A percentile compares a stretch with the other conserved stretches of the same genome.
These are phyloP conservation scores for Lachnellula willkommii DNA, from an alignment of 2,329 filamentous ascomycete genomes.

Conservation along the genomic window DNA sequence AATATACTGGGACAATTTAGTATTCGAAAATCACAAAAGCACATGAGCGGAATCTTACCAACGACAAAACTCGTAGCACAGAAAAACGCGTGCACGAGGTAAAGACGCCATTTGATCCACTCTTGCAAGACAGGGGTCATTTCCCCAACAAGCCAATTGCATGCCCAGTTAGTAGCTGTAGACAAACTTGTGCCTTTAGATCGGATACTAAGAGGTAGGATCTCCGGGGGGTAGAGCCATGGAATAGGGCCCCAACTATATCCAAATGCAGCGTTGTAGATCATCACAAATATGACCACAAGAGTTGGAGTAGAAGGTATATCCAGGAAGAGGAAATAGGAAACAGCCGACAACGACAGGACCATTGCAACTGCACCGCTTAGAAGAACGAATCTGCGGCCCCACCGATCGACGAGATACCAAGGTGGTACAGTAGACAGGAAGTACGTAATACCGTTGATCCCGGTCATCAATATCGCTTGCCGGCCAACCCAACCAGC, in stretches of 20 bases:
- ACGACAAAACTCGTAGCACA: constrained; percentile 93
- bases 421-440: constrained; percentile 90
- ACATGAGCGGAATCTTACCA: constrained; percentile 55
- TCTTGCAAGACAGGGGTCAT: constrained; percentile 92
- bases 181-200: constrained; percentile 96
- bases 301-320: constrained; percentile 70
- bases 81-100: constrained; percentile 94
- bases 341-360: constrained; percentile 79
- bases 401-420: constrained; percentile 93
- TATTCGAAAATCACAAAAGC: background rate
- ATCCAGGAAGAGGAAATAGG: constrained; percentile 91
- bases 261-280: constrained; percentile 96
- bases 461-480: constrained; percentile 93
- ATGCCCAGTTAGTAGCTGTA: constrained; percentile 95
- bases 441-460: constrained; percentile 89
- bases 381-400: constrained; percentile 80
- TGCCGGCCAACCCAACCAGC: constrained; percentile 91
- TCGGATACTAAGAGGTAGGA: constrained; percentile 90
- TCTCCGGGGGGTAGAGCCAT: constrained; percentile 98
- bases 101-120: constrained; percentile 87
- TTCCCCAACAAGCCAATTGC: constrained; percentile 95
- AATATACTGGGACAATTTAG: constrained; percentile 65
- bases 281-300: constrained; percentile 93
- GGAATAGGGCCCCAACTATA: constrained; percentile 98
- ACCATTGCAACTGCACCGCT: constrained; percentile 88